Evolutionary conservation across 2,329 filamentous ascomycete species (phyloP).

Genomic region (Chaetomiaceae sp.): DNA sequence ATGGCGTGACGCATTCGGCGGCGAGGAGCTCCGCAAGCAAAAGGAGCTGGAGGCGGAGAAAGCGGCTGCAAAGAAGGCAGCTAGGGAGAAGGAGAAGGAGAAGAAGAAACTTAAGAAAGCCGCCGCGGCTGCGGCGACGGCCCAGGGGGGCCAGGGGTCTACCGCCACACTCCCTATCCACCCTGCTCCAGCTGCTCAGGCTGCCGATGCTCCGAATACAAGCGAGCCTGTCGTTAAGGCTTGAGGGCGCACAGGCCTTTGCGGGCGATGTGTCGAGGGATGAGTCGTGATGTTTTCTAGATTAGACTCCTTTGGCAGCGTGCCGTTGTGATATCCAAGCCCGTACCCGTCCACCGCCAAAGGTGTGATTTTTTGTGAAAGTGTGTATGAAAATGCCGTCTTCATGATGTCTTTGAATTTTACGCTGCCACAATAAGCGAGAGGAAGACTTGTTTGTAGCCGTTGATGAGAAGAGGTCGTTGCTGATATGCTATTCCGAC

Average conservation of each 20-base stretch:
- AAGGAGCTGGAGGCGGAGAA: conserved; percentile 55
- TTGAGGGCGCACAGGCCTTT: neutral
- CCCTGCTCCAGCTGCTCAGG: conserved; percentile 4
- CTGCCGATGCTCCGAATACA: neutral
- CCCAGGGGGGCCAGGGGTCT: conserved; percentile 21
- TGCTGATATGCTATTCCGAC: neutral
- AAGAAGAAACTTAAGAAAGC: conserved; percentile 39
- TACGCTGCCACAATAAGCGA: neutral
- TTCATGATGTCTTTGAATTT: neutral
- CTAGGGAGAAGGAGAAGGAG: conserved; percentile 48
- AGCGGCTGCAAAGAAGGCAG: conserved; percentile 48
- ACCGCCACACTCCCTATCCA: conserved; percentile 16
- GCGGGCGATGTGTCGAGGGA: neutral
- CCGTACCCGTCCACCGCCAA: neutral
- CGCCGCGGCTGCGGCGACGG: conserved; percentile 34
- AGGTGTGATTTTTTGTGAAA: no score
- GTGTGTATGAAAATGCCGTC: neutral
- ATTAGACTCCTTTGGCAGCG: conserved; percentile 11
- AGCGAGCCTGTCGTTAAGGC: neutral
- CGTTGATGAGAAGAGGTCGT: neutral
- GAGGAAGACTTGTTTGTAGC: neutral
- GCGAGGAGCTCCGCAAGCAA: conserved; percentile 62
- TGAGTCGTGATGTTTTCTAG: conserved; percentile 7
- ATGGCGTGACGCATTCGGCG: conserved; percentile 73
- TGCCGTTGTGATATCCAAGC: conserved; percentile 1